A percentile compares a stretch with the other conserved stretches of the same genome.
Conservation (phyloP, 257 asterid genomes). For the Mitragyna speciosa region DNA sequence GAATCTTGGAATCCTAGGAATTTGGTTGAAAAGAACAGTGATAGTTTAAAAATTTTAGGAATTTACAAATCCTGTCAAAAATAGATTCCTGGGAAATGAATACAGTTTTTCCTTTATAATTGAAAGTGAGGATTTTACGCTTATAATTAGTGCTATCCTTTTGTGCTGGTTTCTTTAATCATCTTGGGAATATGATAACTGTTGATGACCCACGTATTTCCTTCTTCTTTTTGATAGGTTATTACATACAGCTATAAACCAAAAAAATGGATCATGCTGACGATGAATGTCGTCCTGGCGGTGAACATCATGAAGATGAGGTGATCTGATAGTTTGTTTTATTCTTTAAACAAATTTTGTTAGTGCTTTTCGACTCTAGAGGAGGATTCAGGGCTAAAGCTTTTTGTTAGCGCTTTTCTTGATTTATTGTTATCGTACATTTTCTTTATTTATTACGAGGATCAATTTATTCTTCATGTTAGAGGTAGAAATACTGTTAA, state of each 20-base stretch:
- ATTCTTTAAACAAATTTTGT: neutral
- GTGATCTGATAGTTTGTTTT: conserved; percentile 18
- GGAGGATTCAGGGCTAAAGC: neutral
- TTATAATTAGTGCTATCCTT: neutral
- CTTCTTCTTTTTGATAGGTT: conserved; percentile 13
- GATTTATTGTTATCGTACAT: neutral
- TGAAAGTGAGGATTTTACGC: neutral
- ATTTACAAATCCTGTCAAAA: too few species aligned
- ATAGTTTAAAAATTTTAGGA: too few species aligned
- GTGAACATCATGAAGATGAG: conserved; percentile 68
- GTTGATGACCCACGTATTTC: neutral
- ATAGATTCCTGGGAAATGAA: too few species aligned
- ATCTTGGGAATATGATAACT: neutral
- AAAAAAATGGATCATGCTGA: conserved; percentile 72
- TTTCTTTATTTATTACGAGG: neutral
- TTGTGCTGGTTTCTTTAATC: neutral
- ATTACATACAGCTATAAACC: conserved; percentile 1
- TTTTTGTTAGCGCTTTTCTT: neutral
- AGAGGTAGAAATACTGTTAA: neutral
- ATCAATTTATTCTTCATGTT: neutral
- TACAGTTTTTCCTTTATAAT: neutral
- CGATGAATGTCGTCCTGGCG: conserved; percentile 46
- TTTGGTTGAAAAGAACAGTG: too few species aligned
- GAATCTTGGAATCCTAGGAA: too few species aligned
- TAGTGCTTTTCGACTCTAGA: neutral